phyloP scores from a whole-genome alignment of 2,329 filamentous ascomycete genomes.

The Lithohypha guttulata region DNA sequence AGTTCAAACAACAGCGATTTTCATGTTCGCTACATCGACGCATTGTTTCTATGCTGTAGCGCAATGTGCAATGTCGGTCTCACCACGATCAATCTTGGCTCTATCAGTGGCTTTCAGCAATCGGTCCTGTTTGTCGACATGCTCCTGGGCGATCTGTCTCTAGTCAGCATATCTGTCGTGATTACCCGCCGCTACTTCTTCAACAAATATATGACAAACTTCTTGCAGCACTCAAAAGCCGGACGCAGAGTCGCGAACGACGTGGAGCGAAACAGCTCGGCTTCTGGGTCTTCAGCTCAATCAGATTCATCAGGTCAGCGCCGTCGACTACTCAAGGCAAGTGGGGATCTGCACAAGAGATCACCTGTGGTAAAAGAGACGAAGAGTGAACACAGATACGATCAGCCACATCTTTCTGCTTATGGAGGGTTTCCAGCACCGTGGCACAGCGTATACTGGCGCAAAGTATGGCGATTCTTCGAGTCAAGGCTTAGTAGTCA shows the following conservation, averaged over 20 bases:
- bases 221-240: slow-evolving; percentile 35
- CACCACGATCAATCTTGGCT: slow-evolving; percentile 50
- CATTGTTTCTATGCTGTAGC: slow-evolving; percentile 55
- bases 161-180: slow-evolving; percentile 56
- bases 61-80: slow-evolving; percentile 59
- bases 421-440: slow-evolving; percentile 5
- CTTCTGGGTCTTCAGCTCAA: not conserved
- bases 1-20: slow-evolving; percentile 26
- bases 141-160: slow-evolving; percentile 55
- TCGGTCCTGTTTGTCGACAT: slow-evolving; percentile 54
- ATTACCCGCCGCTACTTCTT: slow-evolving; percentile 51
- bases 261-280: slow-evolving; percentile 13
- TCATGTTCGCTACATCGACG: slow-evolving; percentile 49
- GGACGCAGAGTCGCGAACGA: slow-evolving; percentile 8
- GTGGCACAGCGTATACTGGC: not conserved
- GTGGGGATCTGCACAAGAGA: not conserved
- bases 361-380: not conserved
- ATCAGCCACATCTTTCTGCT: not conserved
- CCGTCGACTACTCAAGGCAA: not conserved
- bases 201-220: slow-evolving; percentile 47
- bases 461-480: not conserved
- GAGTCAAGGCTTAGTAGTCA: not conserved
- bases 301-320: slow-evolving; percentile 7
- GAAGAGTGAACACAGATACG: not conserved
- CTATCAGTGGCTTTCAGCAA: slow-evolving; percentile 59